Evolutionary conservation across 2,329 filamentous ascomycete genomes (phyloP).

Genomic region (Emmonsia crescens): DNA sequence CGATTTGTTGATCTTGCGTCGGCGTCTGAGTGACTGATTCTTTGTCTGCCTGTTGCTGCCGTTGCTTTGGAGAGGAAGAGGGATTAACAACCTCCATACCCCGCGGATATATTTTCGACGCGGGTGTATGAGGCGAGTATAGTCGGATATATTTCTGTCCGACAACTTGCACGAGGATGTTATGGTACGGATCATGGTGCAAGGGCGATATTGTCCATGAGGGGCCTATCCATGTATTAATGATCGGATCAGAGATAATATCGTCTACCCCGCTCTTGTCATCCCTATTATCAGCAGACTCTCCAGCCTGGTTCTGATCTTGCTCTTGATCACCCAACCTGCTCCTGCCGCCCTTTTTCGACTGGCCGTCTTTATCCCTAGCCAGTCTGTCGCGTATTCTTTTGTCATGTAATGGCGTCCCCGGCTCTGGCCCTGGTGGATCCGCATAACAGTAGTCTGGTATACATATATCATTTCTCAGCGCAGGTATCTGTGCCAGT

Average conservation of each 20-base stretch:
- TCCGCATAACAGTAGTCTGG: constrained; percentile 76
- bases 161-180: constrained; percentile 79
- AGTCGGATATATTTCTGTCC: constrained; percentile 86
- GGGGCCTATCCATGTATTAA: constrained; percentile 93
- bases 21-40: not conserved
- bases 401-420: constrained; percentile 35
- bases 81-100: constrained; percentile 26
- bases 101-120: constrained; percentile 30
- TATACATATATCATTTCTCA: constrained; percentile 63
- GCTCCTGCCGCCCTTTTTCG: constrained; percentile 17
- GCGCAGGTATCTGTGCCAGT: constrained; percentile 65
- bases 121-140: constrained; percentile 58
- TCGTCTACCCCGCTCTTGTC: constrained; percentile 5
- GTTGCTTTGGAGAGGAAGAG: not conserved
- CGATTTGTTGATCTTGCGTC: constrained; percentile 53
- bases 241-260: constrained; percentile 44
- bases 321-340: not conserved
- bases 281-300: not conserved
- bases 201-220: constrained; percentile 79
- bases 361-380: constrained; percentile 24
- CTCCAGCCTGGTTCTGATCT: not conserved
- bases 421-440: constrained; percentile 47
- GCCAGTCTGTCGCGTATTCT: constrained; percentile 21
- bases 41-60: constrained; percentile 3
- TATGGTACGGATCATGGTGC: constrained; percentile 90